Percentiles rank a stretch among this genome's conserved stretches.
Conservation (phyloP, 1,284 basidiomycete species). For the Naganishia sp. region DNA sequence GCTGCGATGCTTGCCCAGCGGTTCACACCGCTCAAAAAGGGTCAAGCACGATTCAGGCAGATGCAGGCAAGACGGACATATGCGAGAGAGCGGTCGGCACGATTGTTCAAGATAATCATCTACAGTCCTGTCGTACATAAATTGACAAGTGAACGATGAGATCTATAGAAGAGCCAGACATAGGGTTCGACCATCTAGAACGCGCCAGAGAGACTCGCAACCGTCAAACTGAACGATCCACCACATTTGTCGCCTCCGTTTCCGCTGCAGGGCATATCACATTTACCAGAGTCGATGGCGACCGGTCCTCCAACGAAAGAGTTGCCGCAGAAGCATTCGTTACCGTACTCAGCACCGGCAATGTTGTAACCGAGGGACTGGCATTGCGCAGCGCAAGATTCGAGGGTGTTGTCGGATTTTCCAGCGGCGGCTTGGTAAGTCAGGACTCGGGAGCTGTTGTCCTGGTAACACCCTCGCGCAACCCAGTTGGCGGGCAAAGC, state of each 20-base stretch:
- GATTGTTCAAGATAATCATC: too few relatives aligned
- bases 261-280: constrained; percentile 1
- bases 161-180: too few relatives aligned
- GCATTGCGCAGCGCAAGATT: constrained; percentile 36
- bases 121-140: too few relatives aligned
- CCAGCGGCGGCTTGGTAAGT: constrained; percentile 19
- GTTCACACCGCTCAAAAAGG: too few relatives aligned
- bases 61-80: too few relatives aligned
- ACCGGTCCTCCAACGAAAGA: constrained; percentile 16
- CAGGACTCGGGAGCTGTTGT: constrained; percentile 16
- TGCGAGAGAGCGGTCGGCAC: too few relatives aligned
- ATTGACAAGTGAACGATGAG: too few relatives aligned
- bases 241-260: neutral
- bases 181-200: too few relatives aligned
- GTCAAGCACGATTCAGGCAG: too few relatives aligned
- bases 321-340: constrained; percentile 32
- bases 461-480: constrained; percentile 16
- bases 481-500: constrained; percentile 14
- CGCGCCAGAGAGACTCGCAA: neutral
- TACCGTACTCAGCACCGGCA: constrained; percentile 30
- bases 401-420: constrained; percentile 35
- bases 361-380: constrained; percentile 35
- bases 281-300: constrained; percentile 6
- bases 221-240: neutral
- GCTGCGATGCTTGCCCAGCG: too few relatives aligned